These are phyloP conservation scores for Pelargonium australe DNA, from an alignment of 441 rosid species.

Conservation along the genomic window DNA sequence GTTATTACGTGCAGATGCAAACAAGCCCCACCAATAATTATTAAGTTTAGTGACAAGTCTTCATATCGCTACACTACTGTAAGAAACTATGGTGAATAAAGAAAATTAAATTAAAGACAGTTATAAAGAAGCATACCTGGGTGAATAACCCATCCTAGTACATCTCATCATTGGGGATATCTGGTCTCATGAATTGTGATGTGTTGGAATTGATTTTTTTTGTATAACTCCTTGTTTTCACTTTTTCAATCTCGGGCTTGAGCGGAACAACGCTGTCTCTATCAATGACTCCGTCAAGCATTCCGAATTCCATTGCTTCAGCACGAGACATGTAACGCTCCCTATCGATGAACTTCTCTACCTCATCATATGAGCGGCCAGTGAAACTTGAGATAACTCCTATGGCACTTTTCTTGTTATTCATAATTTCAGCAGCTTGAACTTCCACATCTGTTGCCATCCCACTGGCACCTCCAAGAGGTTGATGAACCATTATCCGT, in stretches of 20 bases:
- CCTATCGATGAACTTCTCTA: slow-evolving; percentile 65
- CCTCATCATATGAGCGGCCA: slow-evolving; percentile 67
- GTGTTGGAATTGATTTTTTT: slow-evolving; percentile 56
- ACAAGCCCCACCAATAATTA: too few relatives aligned
- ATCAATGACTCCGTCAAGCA: slow-evolving; percentile 84
- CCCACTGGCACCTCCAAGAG: slow-evolving; percentile 90
- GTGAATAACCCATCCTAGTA: slow-evolving; percentile 29
- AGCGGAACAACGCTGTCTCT: slow-evolving; percentile 75
- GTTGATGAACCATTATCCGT: slow-evolving; percentile 89
- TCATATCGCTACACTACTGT: not conserved
- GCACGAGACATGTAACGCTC: slow-evolving; percentile 89
- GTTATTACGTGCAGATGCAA: too few relatives aligned
- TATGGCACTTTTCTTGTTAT: slow-evolving; percentile 60
- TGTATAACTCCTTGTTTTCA: slow-evolving; percentile 49
- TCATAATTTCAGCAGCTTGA: slow-evolving; percentile 77
- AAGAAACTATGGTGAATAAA: not conserved
- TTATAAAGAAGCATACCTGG: slow-evolving; percentile 22
- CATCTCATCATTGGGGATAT: slow-evolving; percentile 86
- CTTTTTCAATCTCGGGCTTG: slow-evolving; percentile 68
- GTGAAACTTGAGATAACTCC: slow-evolving; percentile 66
- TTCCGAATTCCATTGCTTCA: slow-evolving; percentile 86
- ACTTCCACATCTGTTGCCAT: slow-evolving; percentile 74
- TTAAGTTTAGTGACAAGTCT: not conserved
- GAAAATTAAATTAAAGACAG: not conserved
- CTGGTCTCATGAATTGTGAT: slow-evolving; percentile 72